Evolutionary conservation across 495 filamentous ascomycete species (phyloP).

Genomic region (Podospora sp.): DNA sequence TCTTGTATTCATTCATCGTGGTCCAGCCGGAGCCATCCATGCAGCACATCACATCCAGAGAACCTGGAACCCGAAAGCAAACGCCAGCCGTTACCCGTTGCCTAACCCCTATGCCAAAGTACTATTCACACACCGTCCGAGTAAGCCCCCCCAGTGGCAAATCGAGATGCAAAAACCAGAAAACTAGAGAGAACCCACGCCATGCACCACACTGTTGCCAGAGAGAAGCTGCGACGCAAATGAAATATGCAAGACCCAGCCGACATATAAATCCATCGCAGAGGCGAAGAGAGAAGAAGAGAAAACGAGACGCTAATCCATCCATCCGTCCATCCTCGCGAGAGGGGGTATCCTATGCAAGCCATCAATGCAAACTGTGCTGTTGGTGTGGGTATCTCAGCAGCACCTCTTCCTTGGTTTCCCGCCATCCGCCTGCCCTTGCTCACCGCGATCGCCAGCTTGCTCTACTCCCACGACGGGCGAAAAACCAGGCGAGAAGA

Average conservation of each 20-base stretch:
- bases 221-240: neutral
- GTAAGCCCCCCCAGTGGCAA: neutral
- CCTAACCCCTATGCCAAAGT: neutral
- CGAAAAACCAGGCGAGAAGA: constrained; percentile 57
- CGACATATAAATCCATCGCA: neutral
- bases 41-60: neutral
- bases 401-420: constrained; percentile 51
- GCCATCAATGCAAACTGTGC: neutral
- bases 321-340: neutral
- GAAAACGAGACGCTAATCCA: neutral
- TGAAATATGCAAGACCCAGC: neutral
- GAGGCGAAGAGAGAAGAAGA: neutral
- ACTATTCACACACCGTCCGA: neutral
- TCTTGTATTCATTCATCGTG: neutral
- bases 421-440: constrained; percentile 29
- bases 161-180: neutral
- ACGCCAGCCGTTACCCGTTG: neutral
- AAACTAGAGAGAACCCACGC: neutral
- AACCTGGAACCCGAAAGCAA: neutral
- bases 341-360: constrained; percentile 8
- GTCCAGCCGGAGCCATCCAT: neutral
- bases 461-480: constrained; percentile 49
- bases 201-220: neutral
- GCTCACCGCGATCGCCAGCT: constrained; percentile 36
- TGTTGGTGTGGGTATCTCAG: constrained; percentile 28